A percentile compares a stretch with the other conserved stretches of the same genome.
phyloP scores from a whole-genome alignment of 169 alveolate species.

The Babesia sp. region DNA sequence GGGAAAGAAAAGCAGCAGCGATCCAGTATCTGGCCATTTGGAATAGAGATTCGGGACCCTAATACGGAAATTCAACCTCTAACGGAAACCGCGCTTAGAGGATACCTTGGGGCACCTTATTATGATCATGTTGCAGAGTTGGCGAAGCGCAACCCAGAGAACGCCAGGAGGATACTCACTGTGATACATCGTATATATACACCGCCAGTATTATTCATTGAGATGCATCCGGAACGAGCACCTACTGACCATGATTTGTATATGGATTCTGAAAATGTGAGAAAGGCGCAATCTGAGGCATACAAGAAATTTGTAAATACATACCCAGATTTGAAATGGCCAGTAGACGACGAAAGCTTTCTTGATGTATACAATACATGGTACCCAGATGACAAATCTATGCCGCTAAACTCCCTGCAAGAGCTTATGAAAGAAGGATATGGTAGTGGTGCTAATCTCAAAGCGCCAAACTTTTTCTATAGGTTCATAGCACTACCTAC shows the following conservation, averaged over 20 bases:
- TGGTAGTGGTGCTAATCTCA: constrained; percentile 22
- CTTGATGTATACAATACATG: constrained; percentile 41
- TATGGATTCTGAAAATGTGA: constrained; percentile 34
- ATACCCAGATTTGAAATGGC: constrained; percentile 61
- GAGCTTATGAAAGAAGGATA: constrained; percentile 30
- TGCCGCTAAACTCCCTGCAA: neutral
- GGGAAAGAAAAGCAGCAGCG: neutral
- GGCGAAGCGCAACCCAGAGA: constrained; percentile 39
- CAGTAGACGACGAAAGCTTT: constrained; percentile 49
- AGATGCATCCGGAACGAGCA: constrained; percentile 3
- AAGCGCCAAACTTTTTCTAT: constrained; percentile 14
- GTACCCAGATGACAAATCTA: constrained; percentile 36
- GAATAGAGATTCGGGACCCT: constrained; percentile 34
- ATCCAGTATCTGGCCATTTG: constrained; percentile 21
- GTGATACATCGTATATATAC: constrained; percentile 50
- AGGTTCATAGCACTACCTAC: constrained; percentile 29
- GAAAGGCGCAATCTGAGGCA: constrained; percentile 31
- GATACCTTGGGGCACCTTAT: constrained; percentile 38
- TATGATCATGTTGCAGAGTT: constrained; percentile 41
- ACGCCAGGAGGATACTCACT: constrained; percentile 47
- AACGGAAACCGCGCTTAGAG: constrained; percentile 35
- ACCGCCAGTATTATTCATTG: constrained; percentile 17
- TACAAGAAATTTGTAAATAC: constrained; percentile 19
- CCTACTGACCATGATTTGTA: constrained; percentile 31
- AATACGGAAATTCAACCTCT: constrained; percentile 23